Base-by-base conservation (phyloP, 129 eudicot genomes). In the Helianthus tuberosus region DNA sequence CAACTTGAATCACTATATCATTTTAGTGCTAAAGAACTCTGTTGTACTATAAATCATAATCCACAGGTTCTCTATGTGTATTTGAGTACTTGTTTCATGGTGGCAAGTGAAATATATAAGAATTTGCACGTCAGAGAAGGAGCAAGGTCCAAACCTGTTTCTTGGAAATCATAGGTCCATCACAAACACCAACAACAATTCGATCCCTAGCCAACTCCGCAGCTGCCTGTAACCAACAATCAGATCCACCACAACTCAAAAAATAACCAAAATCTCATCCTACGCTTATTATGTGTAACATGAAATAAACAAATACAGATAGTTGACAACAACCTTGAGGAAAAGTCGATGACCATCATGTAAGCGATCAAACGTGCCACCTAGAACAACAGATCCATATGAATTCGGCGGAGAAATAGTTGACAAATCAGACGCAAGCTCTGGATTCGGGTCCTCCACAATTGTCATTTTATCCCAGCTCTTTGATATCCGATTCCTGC, bases 321-420 rank as follows among this genome's bases (percentile, higher is more conserved):
- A 25, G 23, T 57, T 2, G 17, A 48, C 11, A 54, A 51, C 60
- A 43, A 92, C 98, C 98, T 87, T 81, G 49, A 92, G 98, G 68
- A 92, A 92, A 64, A 83, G 96, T 61, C 88, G 98, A 69, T 92
- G 98, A 7, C 98, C 98, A 25, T 89, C 91, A 52, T 92, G 98
- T 62, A 92, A 81, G 60, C 96, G 96, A 70, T 92, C 96, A 52
- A 92, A 92, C 71, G 98, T 92, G 86, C 98, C 98, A 4, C 96
- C 96, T 16, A 92, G 93, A 77, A 92, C 97, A 13, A 92, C 91
- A 15, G 91, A 77, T 15, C 72, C 78, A 70, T 87, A 85, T 0
- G 96, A 84, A 87, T 85, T 76, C 3, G 98, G 91, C 29, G 93
- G 75, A 16, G 92, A 83, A 39, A 81, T 23, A 36, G 69, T 75